These are phyloP conservation scores for Pseudonitzschia multiseries DNA, from an alignment of 108 stramenopile species.

Conservation along the genomic window DNA sequence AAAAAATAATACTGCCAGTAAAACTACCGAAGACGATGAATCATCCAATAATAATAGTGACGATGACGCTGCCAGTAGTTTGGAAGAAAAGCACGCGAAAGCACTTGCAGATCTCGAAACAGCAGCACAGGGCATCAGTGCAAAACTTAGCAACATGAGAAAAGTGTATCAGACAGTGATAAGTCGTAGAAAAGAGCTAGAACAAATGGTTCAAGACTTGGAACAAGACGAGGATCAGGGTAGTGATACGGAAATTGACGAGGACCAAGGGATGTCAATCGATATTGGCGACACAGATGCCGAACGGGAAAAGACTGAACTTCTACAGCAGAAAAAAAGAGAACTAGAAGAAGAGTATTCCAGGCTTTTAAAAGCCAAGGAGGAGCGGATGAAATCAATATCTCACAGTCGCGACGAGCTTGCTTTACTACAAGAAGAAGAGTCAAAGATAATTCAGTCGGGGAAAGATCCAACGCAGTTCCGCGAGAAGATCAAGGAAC, in stretches of 20 bases:
- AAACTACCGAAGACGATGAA: background rate
- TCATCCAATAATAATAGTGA: background rate
- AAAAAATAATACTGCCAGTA: background rate
- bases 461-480: conserved; percentile 27
- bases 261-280: conserved; percentile 4
- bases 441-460: background rate
- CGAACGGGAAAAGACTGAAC: conserved; percentile 45
- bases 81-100: conserved; percentile 26
- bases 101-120: conserved; percentile 28
- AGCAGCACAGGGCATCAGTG: conserved; percentile 14
- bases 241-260: conserved; percentile 24
- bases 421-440: conserved; percentile 26
- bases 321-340: conserved; percentile 24
- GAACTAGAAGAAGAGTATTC: conserved; percentile 28
- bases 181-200: conserved; percentile 30
- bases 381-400: conserved; percentile 13
- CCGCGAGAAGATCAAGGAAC: conserved; percentile 42
- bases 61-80: background rate
- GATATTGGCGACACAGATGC: conserved; percentile 27
- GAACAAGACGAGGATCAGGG: conserved; percentile 21
- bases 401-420: conserved; percentile 26
- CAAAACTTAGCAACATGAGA: conserved; percentile 8
- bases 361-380: conserved; percentile 18
- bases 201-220: conserved; percentile 38
- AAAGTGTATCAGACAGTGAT: conserved; percentile 18